Evolutionary conservation across 345 rosid genomes (phyloP), one percentile per base, ranked within the genome.

Genomic region (Hibiscus tridactylites): DNA sequence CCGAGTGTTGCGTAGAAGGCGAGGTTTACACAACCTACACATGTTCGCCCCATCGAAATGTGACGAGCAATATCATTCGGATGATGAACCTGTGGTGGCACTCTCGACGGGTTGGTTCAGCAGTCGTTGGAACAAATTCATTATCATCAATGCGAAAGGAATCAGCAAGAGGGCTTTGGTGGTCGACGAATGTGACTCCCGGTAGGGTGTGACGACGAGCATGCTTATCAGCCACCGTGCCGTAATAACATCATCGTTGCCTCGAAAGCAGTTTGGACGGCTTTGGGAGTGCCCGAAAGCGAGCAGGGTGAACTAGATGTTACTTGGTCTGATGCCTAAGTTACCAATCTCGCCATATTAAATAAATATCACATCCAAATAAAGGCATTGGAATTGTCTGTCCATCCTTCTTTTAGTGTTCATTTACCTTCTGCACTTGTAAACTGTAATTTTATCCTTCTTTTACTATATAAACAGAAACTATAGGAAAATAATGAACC

Each of bases 151-250:
- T 12, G 4, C 37, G 1, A 56, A 56, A 6, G 73, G 73, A 15
- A 21, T 3, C 0, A 58, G 21, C 58, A 53, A 9, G 29, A 50
- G 10, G n/a, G 71, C 60, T 9, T 3, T 70, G 73, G 73, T 58
- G 1, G 73, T 70, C 1, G 63, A 70, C 57, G 73, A 70, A 21
- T 70, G 73, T 19, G 73, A 70, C 37, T 54, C 63, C 57, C 33
- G 21, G 0, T 3, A 6, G 63, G 64, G 17, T 70, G 52, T 19
- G 37, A 56, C 39, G 37, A 3, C 1, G 21, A 70, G 13, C 64
- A 70, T 56, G 53, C 52, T 70, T 54, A 58, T 6, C 63, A 42
- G 52, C 62, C 52, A 11, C 62, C 63, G n/a, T 70, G 73, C 35
- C 24, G 4, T 8, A 70, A 57, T 57, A 54, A 70, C 5, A 57